These are phyloP conservation scores for Lactarius tabidus DNA, from an alignment of 768 basidiomycete species.

Conservation along the genomic window DNA sequence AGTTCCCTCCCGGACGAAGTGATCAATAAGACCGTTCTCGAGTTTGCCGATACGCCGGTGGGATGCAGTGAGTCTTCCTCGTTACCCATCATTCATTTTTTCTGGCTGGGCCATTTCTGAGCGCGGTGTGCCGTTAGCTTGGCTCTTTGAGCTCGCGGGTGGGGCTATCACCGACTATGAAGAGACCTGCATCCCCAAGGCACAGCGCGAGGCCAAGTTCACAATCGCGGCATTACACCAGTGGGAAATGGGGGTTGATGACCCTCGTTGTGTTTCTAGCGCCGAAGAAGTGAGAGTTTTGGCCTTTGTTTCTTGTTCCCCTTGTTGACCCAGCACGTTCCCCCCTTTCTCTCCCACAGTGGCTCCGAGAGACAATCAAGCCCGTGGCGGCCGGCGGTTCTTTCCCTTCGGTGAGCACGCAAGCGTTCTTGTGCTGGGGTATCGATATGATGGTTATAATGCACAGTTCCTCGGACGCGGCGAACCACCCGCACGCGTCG, in stretches of 20 bases:
- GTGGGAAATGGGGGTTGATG: slow-evolving; percentile 82
- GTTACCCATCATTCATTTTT: not conserved
- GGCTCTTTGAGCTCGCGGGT: slow-evolving; percentile 89
- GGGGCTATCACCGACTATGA: slow-evolving; percentile 74
- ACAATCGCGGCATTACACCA: slow-evolving; percentile 89
- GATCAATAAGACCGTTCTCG: slow-evolving; percentile 74
- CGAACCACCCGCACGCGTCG: slow-evolving; percentile 58
- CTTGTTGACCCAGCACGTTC: slow-evolving; percentile 17
- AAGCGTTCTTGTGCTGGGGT: not conserved
- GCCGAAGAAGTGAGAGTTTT: slow-evolving; percentile 67
- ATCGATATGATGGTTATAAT: not conserved
- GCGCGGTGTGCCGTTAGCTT: slow-evolving; percentile 46
- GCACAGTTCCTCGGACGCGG: slow-evolving; percentile 70
- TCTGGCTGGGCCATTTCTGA: not conserved
- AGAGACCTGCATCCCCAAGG: slow-evolving; percentile 68
- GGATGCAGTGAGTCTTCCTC: slow-evolving; percentile 73
- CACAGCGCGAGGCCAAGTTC: slow-evolving; percentile 75
- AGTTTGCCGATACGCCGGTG: slow-evolving; percentile 79
- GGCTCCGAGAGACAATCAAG: slow-evolving; percentile 73
- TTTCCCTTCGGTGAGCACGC: slow-evolving; percentile 68
- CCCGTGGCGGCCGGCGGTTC: slow-evolving; percentile 76
- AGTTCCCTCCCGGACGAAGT: slow-evolving; percentile 83
- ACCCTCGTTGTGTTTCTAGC: slow-evolving; percentile 73
- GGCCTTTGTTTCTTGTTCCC: slow-evolving; percentile 5
- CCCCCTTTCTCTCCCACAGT: slow-evolving; percentile 39